Evolutionary conservation across 768 basidiomycete genomes (phyloP).

Genomic region (Mycena polygramma): DNA sequence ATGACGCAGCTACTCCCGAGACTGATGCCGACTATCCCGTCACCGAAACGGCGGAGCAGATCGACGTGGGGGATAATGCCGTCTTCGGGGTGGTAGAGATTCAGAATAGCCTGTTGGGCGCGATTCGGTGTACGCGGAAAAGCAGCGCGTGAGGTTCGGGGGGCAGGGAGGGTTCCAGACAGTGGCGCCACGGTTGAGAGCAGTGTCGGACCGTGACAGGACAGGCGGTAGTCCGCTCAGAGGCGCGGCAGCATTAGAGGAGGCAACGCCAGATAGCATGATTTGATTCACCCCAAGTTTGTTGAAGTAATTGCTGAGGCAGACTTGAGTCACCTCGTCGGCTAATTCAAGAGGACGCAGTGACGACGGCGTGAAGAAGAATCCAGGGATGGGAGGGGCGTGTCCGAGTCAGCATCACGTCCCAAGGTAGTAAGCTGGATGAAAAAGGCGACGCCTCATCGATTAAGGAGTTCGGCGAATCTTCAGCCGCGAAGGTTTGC

Average conservation of each 20-base stretch:
- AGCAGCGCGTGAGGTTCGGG: slow-evolving; percentile 64
- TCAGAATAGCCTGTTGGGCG: slow-evolving; percentile 90
- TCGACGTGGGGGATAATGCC: slow-evolving; percentile 94
- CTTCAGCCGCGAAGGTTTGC: background rate
- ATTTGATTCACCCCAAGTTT: slow-evolving; percentile 74
- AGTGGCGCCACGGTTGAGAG: slow-evolving; percentile 63
- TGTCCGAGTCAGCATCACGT: slow-evolving; percentile 46
- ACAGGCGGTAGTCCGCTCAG: slow-evolving; percentile 67
- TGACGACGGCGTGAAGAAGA: slow-evolving; percentile 70
- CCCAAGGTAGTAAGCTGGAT: background rate
- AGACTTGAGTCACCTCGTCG: slow-evolving; percentile 61
- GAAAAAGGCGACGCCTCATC: slow-evolving; percentile 13
- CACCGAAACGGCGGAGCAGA: slow-evolving; percentile 84
- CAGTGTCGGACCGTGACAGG: slow-evolving; percentile 65
- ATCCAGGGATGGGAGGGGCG: slow-evolving; percentile 72
- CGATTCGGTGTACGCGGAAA: slow-evolving; percentile 61
- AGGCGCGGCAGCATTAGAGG: slow-evolving; percentile 20
- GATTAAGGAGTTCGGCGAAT: slow-evolving; percentile 26
- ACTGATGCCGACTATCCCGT: slow-evolving; percentile 92
- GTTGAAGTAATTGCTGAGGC: slow-evolving; percentile 70
- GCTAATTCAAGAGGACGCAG: slow-evolving; percentile 66
- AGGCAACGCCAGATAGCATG: slow-evolving; percentile 81
- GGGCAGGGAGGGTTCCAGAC: slow-evolving; percentile 65
- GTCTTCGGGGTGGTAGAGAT: slow-evolving; percentile 89
- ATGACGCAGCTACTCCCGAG: slow-evolving; percentile 86